A percentile compares a stretch with the other conserved stretches of the same genome.
These are phyloP conservation scores for Sporothrix brunneoviolacea DNA, from an alignment of 2,329 filamentous ascomycete species.

Conservation along the genomic window DNA sequence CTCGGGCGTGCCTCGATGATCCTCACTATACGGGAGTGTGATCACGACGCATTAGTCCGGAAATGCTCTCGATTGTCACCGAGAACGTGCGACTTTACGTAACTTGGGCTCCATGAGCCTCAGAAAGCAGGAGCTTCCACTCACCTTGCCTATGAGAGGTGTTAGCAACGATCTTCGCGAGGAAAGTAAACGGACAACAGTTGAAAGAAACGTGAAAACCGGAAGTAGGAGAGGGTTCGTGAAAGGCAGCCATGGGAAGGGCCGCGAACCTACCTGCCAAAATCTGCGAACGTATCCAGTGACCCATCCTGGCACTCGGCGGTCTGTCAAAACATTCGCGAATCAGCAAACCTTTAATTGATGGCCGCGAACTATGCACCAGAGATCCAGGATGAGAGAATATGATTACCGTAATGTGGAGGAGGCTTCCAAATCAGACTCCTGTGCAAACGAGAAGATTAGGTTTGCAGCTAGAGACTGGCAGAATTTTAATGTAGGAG, in stretches of 20 bases:
- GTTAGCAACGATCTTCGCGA: too few relatives aligned
- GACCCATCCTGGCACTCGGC: constrained; percentile 80
- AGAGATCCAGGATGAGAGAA: constrained; percentile 1
- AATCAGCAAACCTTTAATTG: constrained; percentile 5
- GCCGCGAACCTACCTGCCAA: constrained; percentile 72
- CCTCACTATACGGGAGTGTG: constrained; percentile 56
- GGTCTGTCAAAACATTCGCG: constrained; percentile 48
- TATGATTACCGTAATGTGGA: constrained; percentile 79
- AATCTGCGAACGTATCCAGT: constrained; percentile 91
- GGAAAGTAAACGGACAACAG: too few relatives aligned
- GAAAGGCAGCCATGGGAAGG: neutral
- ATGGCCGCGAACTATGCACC: too few relatives aligned
- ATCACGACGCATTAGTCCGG: neutral
- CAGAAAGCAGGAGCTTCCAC: too few relatives aligned
- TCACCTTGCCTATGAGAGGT: too few relatives aligned
- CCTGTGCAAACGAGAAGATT: constrained; percentile 37
- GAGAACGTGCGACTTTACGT: too few relatives aligned
- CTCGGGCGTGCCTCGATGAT: constrained; percentile 87
- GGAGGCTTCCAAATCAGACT: constrained; percentile 98
- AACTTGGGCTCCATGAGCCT: too few relatives aligned
- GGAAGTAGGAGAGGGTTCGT: constrained; percentile 9
- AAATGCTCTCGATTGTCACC: too few relatives aligned
- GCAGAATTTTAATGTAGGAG: neutral
- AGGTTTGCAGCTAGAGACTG: neutral
- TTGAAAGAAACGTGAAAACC: neutral